These are phyloP conservation scores for Coemansia sp. DNA, from an alignment of 192 early-diverging fungal genomes.

Conservation along the genomic window DNA sequence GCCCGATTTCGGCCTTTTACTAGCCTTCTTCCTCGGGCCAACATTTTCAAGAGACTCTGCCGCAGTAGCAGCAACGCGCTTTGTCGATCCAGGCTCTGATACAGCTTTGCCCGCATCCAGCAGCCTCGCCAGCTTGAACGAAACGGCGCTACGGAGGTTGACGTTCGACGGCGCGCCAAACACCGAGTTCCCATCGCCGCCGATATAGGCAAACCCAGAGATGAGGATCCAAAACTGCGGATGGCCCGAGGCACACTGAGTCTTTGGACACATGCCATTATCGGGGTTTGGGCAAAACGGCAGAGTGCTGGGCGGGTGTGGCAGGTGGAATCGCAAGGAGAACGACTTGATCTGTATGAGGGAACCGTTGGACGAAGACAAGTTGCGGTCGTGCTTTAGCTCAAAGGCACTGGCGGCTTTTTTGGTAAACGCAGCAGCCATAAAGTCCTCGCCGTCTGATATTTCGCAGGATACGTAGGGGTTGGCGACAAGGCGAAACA, in stretches of 20 bases:
- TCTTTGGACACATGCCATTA: conserved; percentile 10
- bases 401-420: conserved; percentile 12
- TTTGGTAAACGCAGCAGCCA: conserved; percentile 27
- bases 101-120: too few species aligned
- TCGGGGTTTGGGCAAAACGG: conserved; percentile 4
- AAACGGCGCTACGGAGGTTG: conserved; percentile 9
- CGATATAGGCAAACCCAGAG: conserved; percentile 28
- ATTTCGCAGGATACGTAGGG: conserved; percentile 33
- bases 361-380: neutral
- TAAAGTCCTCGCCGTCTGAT: conserved; percentile 42
- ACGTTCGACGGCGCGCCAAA: conserved; percentile 28
- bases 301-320: neutral
- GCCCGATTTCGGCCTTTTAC: neutral
- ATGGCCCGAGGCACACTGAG: conserved; percentile 1
- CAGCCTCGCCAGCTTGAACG: neutral
- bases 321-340: neutral
- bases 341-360: conserved; percentile 18
- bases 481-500: conserved; percentile 5
- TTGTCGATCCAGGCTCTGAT: neutral
- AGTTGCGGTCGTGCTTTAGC: neutral
- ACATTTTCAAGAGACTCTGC: neutral
- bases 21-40: neutral
- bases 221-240: conserved; percentile 47
- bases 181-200: conserved; percentile 30
- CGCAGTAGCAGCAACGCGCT: neutral